These are phyloP conservation scores for Tephrocybe rancida DNA, from an alignment of 768 basidiomycete genomes.

Conservation along the genomic window DNA sequence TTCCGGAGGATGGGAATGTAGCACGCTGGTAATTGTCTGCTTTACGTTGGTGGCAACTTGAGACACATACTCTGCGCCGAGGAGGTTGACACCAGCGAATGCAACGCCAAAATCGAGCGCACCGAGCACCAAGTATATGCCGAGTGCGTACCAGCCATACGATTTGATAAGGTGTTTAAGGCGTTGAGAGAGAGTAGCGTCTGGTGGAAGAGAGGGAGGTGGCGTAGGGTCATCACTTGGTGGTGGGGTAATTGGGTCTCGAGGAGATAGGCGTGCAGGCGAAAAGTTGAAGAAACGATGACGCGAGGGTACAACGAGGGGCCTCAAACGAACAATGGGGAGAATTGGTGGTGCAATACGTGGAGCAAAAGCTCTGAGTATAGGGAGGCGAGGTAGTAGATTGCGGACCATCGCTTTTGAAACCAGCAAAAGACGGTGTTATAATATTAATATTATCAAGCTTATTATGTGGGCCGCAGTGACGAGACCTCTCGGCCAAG, in stretches of 20 bases:
- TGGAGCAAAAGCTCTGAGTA: slow-evolving; percentile 47
- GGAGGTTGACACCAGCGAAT: slow-evolving; percentile 80
- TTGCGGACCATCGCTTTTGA: slow-evolving; percentile 34
- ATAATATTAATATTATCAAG: background rate
- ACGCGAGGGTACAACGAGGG: slow-evolving; percentile 26
- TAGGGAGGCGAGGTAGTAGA: slow-evolving; percentile 44
- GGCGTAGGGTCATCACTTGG: slow-evolving; percentile 30
- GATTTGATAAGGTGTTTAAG: slow-evolving; percentile 84
- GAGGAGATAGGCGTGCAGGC: slow-evolving; percentile 44
- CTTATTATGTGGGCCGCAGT: background rate
- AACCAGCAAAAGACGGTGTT: background rate
- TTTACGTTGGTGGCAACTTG: slow-evolving; percentile 63
- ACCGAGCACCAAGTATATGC: slow-evolving; percentile 78
- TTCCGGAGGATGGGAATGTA: slow-evolving; percentile 60
- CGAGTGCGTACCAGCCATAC: slow-evolving; percentile 96
- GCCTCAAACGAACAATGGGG: slow-evolving; percentile 39
- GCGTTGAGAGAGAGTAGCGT: slow-evolving; percentile 65
- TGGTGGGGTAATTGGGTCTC: slow-evolving; percentile 25
- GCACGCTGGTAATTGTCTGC: slow-evolving; percentile 40
- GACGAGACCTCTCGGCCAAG: slow-evolving; percentile 10
- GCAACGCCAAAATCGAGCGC: slow-evolving; percentile 83
- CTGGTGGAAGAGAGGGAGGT: slow-evolving; percentile 40
- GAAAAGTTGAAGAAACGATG: slow-evolving; percentile 51
- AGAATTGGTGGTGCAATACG: slow-evolving; percentile 55
- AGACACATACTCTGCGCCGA: slow-evolving; percentile 91